These are phyloP conservation scores for Coemansia sp. DNA, from an alignment of 192 early-diverging fungal species.

Conservation along the genomic window DNA sequence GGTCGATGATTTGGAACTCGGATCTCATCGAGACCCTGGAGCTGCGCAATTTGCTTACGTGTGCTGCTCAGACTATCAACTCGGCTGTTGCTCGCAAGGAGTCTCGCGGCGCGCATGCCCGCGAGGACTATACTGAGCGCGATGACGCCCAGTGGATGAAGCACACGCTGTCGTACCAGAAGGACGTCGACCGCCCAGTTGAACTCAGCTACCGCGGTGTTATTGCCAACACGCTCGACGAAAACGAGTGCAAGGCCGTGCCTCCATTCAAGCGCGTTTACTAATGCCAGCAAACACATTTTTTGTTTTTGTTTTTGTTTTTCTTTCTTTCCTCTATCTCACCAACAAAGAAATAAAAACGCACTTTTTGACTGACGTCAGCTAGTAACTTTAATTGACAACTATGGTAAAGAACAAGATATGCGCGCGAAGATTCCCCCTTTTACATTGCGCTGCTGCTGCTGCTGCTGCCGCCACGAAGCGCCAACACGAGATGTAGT, in stretches of 20 bases:
- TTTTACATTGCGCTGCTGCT: constrained; percentile 6
- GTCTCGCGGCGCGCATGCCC: constrained; percentile 97
- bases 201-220: constrained; percentile 87
- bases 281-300: too few species aligned
- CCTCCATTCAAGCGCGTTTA: constrained; percentile 88
- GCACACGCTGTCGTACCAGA: constrained; percentile 96
- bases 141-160: constrained; percentile 98
- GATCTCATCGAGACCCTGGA: constrained; percentile 97
- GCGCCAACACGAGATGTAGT: constrained; percentile 92
- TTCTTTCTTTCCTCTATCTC: too few species aligned
- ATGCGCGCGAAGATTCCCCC: too few species aligned
- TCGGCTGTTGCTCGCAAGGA: constrained; percentile 94
- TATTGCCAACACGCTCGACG: constrained; percentile 82
- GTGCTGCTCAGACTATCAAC: constrained; percentile 91
- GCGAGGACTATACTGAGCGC: constrained; percentile 90
- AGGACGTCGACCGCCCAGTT: constrained; percentile 75
- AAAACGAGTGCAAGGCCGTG: constrained; percentile 90
- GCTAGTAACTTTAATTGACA: too few species aligned
- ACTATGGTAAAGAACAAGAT: too few species aligned
- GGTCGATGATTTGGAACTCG: constrained; percentile 98
- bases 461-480: constrained; percentile 76
- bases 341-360: too few species aligned
- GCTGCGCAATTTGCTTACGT: constrained; percentile 96
- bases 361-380: too few species aligned
- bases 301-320: background rate